Percentiles rank a stretch among this genome's conserved stretches.
Evolutionary conservation across 805 yeast genomes (phyloP).

Genomic region (Saturnispora hagleri): DNA sequence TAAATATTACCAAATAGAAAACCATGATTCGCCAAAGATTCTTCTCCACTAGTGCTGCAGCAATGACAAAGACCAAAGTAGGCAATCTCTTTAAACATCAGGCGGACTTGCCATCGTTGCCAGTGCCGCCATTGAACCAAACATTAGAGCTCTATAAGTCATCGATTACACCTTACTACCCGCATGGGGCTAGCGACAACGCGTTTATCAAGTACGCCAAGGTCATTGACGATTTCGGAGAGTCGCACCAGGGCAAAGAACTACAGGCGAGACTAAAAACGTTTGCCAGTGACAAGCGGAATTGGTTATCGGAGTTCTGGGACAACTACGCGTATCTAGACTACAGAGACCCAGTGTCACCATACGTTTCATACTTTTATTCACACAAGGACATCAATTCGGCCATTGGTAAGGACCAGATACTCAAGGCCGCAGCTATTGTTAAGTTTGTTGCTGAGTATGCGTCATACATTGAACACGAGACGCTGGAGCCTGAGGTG

Average conservation of each 20-base stretch:
- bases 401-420: slow-evolving; percentile 49
- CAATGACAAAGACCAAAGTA: slow-evolving; percentile 2
- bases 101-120: slow-evolving; percentile 66
- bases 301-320: slow-evolving; percentile 93
- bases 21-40: background rate
- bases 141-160: slow-evolving; percentile 63
- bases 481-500: slow-evolving; percentile 74
- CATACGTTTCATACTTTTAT: slow-evolving; percentile 86
- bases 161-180: slow-evolving; percentile 61
- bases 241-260: slow-evolving; percentile 49
- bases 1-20: background rate
- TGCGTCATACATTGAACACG: slow-evolving; percentile 54
- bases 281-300: slow-evolving; percentile 51
- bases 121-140: slow-evolving; percentile 73
- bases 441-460: slow-evolving; percentile 60
- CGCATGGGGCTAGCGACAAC: slow-evolving; percentile 38
- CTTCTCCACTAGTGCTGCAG: background rate
- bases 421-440: slow-evolving; percentile 68
- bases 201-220: slow-evolving; percentile 35
- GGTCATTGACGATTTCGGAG: slow-evolving; percentile 56
- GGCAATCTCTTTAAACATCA: slow-evolving; percentile 72
- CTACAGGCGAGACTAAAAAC: slow-evolving; percentile 58
- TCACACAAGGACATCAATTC: slow-evolving; percentile 64
- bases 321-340: slow-evolving; percentile 86
- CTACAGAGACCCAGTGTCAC: slow-evolving; percentile 90